Conservation (phyloP, 2,329 filamentous ascomycete genomes). For the Akanthomyces lecanii region DNA sequence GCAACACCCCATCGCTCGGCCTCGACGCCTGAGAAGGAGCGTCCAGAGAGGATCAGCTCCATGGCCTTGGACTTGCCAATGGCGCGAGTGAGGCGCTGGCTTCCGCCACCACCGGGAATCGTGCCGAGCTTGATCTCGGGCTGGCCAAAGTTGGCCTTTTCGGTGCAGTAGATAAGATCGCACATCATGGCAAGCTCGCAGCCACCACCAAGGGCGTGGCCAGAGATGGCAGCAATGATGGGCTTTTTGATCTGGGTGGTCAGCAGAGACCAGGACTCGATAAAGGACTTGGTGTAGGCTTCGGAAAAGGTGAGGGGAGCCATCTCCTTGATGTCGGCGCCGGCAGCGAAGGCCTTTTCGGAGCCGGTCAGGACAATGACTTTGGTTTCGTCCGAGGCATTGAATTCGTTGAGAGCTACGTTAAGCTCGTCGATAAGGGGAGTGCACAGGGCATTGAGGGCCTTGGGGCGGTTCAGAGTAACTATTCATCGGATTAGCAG, state of each 20-base stretch:
- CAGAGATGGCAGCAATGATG: slow-evolving; percentile 88
- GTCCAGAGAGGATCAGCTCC: slow-evolving; percentile 85
- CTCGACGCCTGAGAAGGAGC: slow-evolving; percentile 76
- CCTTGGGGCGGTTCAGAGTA: slow-evolving; percentile 89
- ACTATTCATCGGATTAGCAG: slow-evolving; percentile 49
- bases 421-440: slow-evolving; percentile 90
- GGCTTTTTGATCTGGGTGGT: slow-evolving; percentile 86
- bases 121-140: slow-evolving; percentile 95
- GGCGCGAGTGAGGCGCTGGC: slow-evolving; percentile 78
- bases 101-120: slow-evolving; percentile 88
- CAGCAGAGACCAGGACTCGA: slow-evolving; percentile 88
- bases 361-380: slow-evolving; percentile 86
- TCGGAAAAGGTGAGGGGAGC: slow-evolving; percentile 81
- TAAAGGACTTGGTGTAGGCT: slow-evolving; percentile 88
- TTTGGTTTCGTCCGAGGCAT: slow-evolving; percentile 63
- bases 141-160: slow-evolving; percentile 86
- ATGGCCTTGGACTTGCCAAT: slow-evolving; percentile 83
- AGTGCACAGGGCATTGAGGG: slow-evolving; percentile 88
- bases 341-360: slow-evolving; percentile 86
- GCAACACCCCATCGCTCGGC: slow-evolving; percentile 90
- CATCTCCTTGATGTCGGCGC: slow-evolving; percentile 99
- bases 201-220: slow-evolving; percentile 89
- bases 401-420: slow-evolving; percentile 66
- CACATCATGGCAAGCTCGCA: slow-evolving; percentile 98
- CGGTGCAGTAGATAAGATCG: slow-evolving; percentile 88